Conservation (phyloP, 2,329 filamentous ascomycete species). For the Microcera coccophila region DNA sequence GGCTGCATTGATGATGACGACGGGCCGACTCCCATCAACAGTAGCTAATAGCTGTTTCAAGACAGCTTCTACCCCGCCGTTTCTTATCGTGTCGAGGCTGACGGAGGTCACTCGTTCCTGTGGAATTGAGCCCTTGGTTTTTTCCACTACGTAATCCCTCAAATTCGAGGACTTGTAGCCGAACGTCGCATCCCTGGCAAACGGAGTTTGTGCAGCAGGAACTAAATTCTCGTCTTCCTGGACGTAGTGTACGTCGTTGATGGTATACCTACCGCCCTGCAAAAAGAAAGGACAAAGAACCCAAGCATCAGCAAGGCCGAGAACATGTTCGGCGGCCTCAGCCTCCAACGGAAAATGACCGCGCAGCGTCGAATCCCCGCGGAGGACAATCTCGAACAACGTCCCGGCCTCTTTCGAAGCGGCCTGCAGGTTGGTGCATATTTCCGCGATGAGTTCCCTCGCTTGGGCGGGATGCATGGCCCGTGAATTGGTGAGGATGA, state of each 20-base stretch:
- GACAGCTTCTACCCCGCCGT: constrained; percentile 41
- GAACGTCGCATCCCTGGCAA: constrained; percentile 55
- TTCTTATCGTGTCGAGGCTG: constrained; percentile 45
- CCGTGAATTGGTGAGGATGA: constrained; percentile 58
- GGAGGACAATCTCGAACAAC: constrained; percentile 51
- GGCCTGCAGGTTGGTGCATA: constrained; percentile 46
- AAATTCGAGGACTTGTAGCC: constrained; percentile 52
- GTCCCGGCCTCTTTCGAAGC: constrained; percentile 39
- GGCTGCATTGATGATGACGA: constrained; percentile 51
- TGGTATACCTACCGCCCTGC: constrained; percentile 55
- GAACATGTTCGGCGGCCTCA: constrained; percentile 47
- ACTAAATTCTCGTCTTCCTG: constrained; percentile 40
- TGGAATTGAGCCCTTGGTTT: constrained; percentile 41
- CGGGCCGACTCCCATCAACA: constrained; percentile 24
- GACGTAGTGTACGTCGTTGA: constrained; percentile 56
- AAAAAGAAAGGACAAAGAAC: constrained; percentile 57
- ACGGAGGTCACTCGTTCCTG: constrained; percentile 41
- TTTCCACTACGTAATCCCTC: constrained; percentile 48
- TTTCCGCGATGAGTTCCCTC: constrained; percentile 43
- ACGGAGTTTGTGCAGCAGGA: constrained; percentile 50
- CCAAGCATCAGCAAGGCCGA: constrained; percentile 50
- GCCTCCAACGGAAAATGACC: constrained; percentile 56
- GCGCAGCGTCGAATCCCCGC: constrained; percentile 54
- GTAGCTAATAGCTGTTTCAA: constrained; percentile 37
- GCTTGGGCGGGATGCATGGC: constrained; percentile 50